phyloP scores from a whole-genome alignment of 768 basidiomycete species.

The Cystoderma amianthinum region DNA sequence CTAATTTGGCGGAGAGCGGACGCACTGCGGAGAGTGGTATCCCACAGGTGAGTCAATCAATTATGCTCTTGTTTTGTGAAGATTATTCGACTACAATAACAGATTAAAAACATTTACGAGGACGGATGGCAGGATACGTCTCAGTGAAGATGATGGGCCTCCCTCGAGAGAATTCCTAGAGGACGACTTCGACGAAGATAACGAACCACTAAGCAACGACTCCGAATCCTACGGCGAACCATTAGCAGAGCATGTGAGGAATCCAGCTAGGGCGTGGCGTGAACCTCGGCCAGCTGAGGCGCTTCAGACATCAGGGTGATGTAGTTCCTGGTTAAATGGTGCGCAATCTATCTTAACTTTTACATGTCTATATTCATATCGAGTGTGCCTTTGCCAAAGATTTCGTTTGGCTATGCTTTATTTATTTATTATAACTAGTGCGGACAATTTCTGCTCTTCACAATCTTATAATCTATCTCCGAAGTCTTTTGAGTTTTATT shows the following conservation, averaged over 20 bases:
- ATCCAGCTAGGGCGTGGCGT: conserved; percentile 15
- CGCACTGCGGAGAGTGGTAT: too few relatives aligned
- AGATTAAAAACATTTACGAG: conserved; percentile 54
- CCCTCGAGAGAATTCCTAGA: conserved; percentile 61
- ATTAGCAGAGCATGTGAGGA: conserved; percentile 18
- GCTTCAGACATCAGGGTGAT: background rate
- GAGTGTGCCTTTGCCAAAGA: too few relatives aligned
- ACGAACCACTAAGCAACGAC: conserved; percentile 17
- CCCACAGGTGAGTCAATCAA: too few relatives aligned
- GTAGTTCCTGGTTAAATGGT: background rate
- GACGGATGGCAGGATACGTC: conserved; percentile 52
- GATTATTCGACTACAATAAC: background rate
- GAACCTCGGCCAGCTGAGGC: background rate
- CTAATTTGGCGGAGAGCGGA: background rate
- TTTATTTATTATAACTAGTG: too few relatives aligned
- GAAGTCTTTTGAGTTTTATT: too few relatives aligned
- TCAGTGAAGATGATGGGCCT: conserved; percentile 68
- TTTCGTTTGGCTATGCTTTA: too few relatives aligned
- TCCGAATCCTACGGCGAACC: conserved; percentile 19
- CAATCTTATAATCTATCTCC: too few relatives aligned
- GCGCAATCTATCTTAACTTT: too few relatives aligned
- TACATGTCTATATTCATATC: too few relatives aligned
- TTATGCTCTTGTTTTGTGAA: too few relatives aligned
- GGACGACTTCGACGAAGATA: conserved; percentile 51
- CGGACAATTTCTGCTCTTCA: too few relatives aligned